phyloP scores from a whole-genome alignment of 208 protist genomes.

The Phytomonas sp. region DNA sequence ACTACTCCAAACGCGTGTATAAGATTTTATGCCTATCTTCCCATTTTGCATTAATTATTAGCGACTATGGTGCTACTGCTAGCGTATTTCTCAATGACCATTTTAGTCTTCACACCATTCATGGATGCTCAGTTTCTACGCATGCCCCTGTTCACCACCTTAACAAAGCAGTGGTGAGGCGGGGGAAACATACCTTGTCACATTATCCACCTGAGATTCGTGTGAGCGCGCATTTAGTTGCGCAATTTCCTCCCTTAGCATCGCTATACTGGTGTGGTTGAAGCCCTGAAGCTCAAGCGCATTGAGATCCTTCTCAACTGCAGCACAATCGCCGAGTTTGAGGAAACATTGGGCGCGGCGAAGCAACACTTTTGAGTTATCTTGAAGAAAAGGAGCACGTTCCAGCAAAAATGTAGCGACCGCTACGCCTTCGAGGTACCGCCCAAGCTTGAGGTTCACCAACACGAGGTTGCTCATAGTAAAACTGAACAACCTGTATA shows the following conservation, averaged over 20 bases:
- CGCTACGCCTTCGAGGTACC: slow-evolving; percentile 32
- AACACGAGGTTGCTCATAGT: slow-evolving; percentile 54
- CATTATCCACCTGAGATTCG: neutral
- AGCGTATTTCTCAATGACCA: neutral
- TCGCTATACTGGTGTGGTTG: neutral
- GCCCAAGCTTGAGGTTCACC: slow-evolving; percentile 30
- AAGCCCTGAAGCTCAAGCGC: slow-evolving; percentile 6
- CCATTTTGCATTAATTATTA: neutral
- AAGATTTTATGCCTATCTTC: neutral
- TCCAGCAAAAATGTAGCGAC: slow-evolving; percentile 38
- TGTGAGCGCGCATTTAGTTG: neutral
- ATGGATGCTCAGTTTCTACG: neutral
- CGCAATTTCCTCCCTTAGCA: neutral
- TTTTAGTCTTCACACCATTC: neutral
- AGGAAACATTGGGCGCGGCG: slow-evolving; percentile 41
- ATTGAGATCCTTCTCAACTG: slow-evolving; percentile 36
- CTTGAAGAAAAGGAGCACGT: slow-evolving; percentile 8
- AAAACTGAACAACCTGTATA: neutral
- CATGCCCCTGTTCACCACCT: neutral
- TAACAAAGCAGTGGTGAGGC: neutral
- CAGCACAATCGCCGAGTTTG: slow-evolving; percentile 17
- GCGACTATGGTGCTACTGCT: neutral
- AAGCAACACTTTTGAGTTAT: slow-evolving; percentile 43
- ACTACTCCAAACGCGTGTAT: neutral
- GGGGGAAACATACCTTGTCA: neutral